Base-by-base conservation (phyloP, 2,329 filamentous ascomycete species). In the Xylariaceae sp. region DNA sequence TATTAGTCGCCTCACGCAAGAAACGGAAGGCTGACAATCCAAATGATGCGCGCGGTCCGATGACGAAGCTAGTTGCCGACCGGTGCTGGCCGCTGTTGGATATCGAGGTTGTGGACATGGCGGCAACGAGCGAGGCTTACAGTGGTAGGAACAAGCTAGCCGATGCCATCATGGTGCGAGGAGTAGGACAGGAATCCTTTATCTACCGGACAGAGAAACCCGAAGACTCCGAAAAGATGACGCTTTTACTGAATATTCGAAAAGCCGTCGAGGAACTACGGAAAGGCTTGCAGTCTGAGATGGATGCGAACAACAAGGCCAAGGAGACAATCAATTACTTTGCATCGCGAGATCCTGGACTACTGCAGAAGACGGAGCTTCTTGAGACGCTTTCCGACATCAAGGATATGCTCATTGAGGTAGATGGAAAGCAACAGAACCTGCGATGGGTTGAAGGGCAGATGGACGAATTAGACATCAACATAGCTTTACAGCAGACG, bases 341-440 rank as follows among this genome's bases (percentile, higher is more conserved):
- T 64, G 85, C 88, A 1, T 85, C 84, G 5, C 79, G 88, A 51
- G 88, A 93, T 51, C 83, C 86, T 1, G 82, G 83, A 1, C 73
- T 91, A 20, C 72, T 91, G 34, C 85, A 88, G 60, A 90, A 91
- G 65, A 82, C 86, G 0, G 87, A 92, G 47, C 71, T 93, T 2
- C 76, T 95, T 12, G 88, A 93, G 61, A 85, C 81, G 6, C 68
- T 90, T 8, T 89, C 88, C 2, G 82, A 84, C 51, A 82, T 86
- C 57, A 89, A 89, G 61, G 88, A 94, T 64, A 86, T 95, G 70
- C 79, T 95, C 44, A 91, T 98, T 55, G 93, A 98, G 58, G 88
- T 95, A 12, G 93, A 97, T 59, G 93, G 93, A 39, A 95, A 95
- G 60, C 91, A 96, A 65, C 89, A 97, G 63, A 96, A 93, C 63